These are phyloP conservation scores for Saccharomyces paradoxus DNA, from an alignment of 805 yeast genomes.

Conservation along the genomic window DNA sequence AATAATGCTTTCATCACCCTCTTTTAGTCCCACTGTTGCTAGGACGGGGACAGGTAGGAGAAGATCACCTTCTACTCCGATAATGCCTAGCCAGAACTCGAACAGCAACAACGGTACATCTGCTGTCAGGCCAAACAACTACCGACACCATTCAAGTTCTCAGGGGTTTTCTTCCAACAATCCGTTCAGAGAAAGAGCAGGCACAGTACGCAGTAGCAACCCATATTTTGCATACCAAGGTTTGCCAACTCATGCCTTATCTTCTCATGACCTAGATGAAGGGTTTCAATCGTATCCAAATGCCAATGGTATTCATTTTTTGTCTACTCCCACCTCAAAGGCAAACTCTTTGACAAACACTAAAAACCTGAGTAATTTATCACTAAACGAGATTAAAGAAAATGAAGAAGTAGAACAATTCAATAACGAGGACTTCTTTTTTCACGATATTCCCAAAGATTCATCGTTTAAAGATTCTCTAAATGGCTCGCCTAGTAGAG, in stretches of 20 bases:
- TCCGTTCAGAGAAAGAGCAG: conserved; percentile 8
- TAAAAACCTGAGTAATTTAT: conserved; percentile 20
- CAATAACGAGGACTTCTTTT: background rate
- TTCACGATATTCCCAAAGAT: background rate
- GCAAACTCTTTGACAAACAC: conserved; percentile 3
- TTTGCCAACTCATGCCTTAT: conserved; percentile 42
- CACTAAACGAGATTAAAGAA: conserved; percentile 31
- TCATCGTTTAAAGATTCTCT: background rate
- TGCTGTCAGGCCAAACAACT: background rate
- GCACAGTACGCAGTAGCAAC: conserved; percentile 22
- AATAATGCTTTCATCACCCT: background rate
- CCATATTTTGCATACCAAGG: conserved; percentile 55
- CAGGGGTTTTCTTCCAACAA: conserved; percentile 4
- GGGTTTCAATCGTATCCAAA: background rate
- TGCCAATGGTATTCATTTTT: background rate
- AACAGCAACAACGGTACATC: background rate
- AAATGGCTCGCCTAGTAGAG: background rate
- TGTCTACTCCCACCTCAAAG: background rate
- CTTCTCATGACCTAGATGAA: conserved; percentile 12
- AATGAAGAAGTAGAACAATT: conserved; percentile 23
- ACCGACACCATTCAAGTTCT: background rate
- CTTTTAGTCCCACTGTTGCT: background rate
- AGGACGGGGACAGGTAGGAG: conserved; percentile 3
- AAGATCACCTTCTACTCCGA: conserved; percentile 21
- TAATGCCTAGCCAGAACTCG: conserved; percentile 14